Evolutionary conservation across 345 rosid species (phyloP), one percentile per base, ranked within the genome.

Genomic region (Pelargonium nanum): DNA sequence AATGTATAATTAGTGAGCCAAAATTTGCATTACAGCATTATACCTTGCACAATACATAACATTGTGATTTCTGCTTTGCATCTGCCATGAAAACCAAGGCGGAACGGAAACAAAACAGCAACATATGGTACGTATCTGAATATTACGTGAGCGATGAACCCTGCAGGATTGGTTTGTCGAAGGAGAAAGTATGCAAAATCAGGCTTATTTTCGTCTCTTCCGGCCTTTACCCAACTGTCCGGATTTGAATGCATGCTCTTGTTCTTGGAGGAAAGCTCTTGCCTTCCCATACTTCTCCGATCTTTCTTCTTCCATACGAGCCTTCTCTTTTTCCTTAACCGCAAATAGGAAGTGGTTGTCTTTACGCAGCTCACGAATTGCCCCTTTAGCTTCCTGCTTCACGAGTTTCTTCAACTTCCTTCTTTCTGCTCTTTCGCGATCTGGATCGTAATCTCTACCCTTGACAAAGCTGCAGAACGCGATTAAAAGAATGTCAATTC

Each of bases 371-470:
- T 93, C 97, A 16, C 97, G 89, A 24, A 73, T 66, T 17, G 91
- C 95, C 13, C 92, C 96, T 74, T 80, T 83, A 2, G 80, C 81
- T 77, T 84, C 99, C 4, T 70, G 59, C 30, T 76, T 84, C 7
- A 85, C 25, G 0, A 65, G 79, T 61, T 72, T 89, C 78, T 79
- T 76, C 75, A 85, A 56, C 78, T 87, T 93, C 64, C 74, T 87
- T 19, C 53, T 54, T 60, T 93, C 99, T 0, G 78, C 88, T 57
- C 88, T 74, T 32, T 80, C 77, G 12, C 91, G 81, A 61, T 93
- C 99, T 48, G 95, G 99, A 77, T 89, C 99, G 20, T 89, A 89
- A 76, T 93, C 97, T 73, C 90, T 85, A 34, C 88, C 92, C 80
- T 78, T 84, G 15, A 71, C 86, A 74, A 75, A 93, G 82, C 97